These are phyloP conservation scores for Olyra latifolia DNA, from an alignment of 176 grass and related monocot species.

Conservation along the genomic window DNA sequence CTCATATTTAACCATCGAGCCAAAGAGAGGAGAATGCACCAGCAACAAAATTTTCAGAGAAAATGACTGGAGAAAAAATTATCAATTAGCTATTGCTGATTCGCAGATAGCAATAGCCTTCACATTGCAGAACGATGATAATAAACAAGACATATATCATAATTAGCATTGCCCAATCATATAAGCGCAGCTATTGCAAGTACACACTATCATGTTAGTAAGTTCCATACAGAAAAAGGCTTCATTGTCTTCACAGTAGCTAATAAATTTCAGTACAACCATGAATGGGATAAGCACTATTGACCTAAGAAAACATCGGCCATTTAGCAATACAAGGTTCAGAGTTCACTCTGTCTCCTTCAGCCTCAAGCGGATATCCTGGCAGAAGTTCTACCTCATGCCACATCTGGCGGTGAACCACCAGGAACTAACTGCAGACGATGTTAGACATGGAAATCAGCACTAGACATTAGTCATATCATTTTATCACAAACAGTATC, in stretches of 20 bases:
- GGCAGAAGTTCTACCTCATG: conserved; percentile 32
- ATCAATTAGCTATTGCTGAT: not conserved
- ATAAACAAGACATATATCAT: not conserved
- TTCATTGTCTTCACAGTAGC: not conserved
- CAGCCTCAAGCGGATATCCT: not conserved
- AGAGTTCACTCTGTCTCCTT: not conserved
- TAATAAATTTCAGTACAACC: conserved; percentile 22
- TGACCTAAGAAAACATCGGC: conserved; percentile 22
- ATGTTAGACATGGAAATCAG: conserved; percentile 29
- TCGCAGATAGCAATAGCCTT: not conserved
- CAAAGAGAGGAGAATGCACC: not conserved
- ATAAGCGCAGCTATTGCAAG: conserved; percentile 32
- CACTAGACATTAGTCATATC: not conserved
- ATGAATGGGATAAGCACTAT: conserved; percentile 18
- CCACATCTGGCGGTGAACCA: conserved; percentile 86
- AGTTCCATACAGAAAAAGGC: conserved; percentile 27
- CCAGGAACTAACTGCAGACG: conserved; percentile 81
- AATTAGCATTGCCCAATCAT: conserved; percentile 39
- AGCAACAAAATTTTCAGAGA: not conserved
- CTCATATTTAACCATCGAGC: not conserved
- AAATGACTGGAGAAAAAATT: not conserved
- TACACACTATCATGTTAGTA: conserved; percentile 18
- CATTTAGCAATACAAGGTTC: not conserved
- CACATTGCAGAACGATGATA: not conserved
- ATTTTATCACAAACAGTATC: not conserved